Evolutionary conservation across 1,284 basidiomycete genomes (phyloP), one percentile per base, ranked within the genome.

Genomic region (Pseudozyma flocculosa): DNA sequence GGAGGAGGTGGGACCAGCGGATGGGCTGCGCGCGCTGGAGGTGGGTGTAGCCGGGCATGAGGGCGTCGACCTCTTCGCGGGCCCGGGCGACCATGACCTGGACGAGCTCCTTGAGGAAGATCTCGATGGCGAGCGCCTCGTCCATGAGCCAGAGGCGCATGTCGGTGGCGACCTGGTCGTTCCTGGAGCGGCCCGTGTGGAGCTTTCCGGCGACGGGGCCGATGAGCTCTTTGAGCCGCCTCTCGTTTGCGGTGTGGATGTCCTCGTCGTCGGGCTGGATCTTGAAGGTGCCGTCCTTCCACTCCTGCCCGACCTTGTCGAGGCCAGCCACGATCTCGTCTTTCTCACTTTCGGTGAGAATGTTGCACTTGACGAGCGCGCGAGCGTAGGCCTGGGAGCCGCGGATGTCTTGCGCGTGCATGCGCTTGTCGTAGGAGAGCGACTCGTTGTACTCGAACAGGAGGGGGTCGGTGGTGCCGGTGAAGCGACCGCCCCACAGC

Each of bases 161-260:
- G 78, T 98, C 94, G 3, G 94, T 98, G 5, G 92, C 92, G 57
- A 96, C 93, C 80, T 98, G 94, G 78, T 98, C 94, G 79, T 98
- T 98, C 49, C 94, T 85, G 55, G 90, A 93, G 52, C 94, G 86
- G 36, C 94, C 95, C 0, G 95, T 98, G 79, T 98, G 94, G 14
- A 76, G 68, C 64, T 74, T 75, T 39, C 78, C 78, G 10, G 78
- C 79, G 14, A 78, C 77, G 43, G 73, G 55, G 0, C 94, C 94
- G 54, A 98, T 91, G 55, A 97, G 81, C 81, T 98, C 94, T 64
- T 87, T 90, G 68, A 98, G 80, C 29, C 94, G 85, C 48, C 95
- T 87, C 80, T 98, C 94, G 76, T 98, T 98, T 53, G 95, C 95
- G n/a, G 94, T 98, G 79, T 98, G 94, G 58, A 98, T 97, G 76